Evolutionary conservation across 75 land plant species (phyloP), one percentile per base, ranked within the genome.

Genomic region (Ceratopteris richardii): DNA sequence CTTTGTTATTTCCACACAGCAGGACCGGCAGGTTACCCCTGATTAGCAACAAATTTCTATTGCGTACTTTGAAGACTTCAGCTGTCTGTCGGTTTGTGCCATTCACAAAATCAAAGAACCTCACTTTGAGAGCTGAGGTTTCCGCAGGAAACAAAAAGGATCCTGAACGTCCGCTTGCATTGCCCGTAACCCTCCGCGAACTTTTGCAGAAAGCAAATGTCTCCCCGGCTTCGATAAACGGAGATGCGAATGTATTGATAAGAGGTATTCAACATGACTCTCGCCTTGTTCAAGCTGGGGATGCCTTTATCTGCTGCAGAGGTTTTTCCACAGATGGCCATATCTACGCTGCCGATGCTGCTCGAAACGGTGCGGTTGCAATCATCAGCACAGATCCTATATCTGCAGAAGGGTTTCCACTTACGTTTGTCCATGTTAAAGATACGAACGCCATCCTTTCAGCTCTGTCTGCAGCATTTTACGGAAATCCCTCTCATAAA

Each of bases 201-300:
- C 74, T 72, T 51, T 63, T 72, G 21, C 69, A 65, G 26, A 69
- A 57, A 23, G 74, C 74, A 4, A 13, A 53, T 28, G 69, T 72
- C 42, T 50, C 60, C 17, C 74, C 74, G 11, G 29, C 65, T 12
- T 58, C 62, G 6, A 57, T 72, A 0, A 62, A 59, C 28, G 74
- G 74, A 12, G 70, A 66, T 20, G 27, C 56, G 22, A 62, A 65
- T 29, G 74, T 66, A 12, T 54, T 57, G 14, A 58, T 72, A 9
- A 41, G 56, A 2, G 74, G 74, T 27, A 66, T 72, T 16, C 74
- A 72, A 26, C 70, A 72, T 27, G 74, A 72, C 26, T 72, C 74
- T 0, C 55, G 74, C 20, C 57, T 58, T 4, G 74, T 72, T 13
- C 47, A 39, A 26, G 47, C 69, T n/a, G 74, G 74, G 0, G 69